These are phyloP conservation scores for Ascochyta koolunga DNA, from an alignment of 2,329 filamentous ascomycete genomes.

Conservation along the genomic window DNA sequence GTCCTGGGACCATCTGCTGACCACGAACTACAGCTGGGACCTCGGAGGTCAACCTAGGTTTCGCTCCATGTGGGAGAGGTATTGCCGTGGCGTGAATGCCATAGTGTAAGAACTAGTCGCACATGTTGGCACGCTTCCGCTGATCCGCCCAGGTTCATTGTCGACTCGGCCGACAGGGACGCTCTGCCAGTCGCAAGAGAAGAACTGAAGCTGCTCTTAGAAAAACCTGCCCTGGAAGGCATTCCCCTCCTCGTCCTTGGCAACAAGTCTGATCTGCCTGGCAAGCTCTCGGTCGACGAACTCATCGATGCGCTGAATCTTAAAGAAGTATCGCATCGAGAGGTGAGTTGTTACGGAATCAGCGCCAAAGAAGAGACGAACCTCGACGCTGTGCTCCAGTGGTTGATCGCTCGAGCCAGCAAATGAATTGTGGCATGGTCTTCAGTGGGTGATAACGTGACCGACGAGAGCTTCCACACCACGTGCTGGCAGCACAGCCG, in stretches of 20 bases:
- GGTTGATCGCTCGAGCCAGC: constrained; percentile 87
- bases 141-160: constrained; percentile 73
- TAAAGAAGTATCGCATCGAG: constrained; percentile 85
- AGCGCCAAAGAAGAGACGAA: constrained; percentile 99
- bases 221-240: constrained; percentile 80
- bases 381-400: constrained; percentile 93
- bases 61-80: constrained; percentile 98
- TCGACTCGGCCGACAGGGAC: constrained; percentile 87
- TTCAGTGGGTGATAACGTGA: constrained; percentile 32
- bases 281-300: constrained; percentile 91
- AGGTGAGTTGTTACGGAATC: constrained; percentile 98
- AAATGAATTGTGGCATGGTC: constrained; percentile 33
- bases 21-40: constrained; percentile 73
- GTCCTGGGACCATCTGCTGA: constrained; percentile 42
- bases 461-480: constrained; percentile 20
- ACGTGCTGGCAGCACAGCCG: constrained; percentile 32
- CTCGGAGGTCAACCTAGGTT: constrained; percentile 96
- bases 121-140: constrained; percentile 23
- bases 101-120: constrained; percentile 70
- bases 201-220: constrained; percentile 87
- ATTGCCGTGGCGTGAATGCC: constrained; percentile 95
- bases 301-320: constrained; percentile 91
- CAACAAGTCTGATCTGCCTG: constrained; percentile 95
- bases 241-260: constrained; percentile 94
- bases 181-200: constrained; percentile 85